Evolutionary conservation across 169 alveolate genomes (phyloP).

Genomic region (Eimeria brunetti): DNA sequence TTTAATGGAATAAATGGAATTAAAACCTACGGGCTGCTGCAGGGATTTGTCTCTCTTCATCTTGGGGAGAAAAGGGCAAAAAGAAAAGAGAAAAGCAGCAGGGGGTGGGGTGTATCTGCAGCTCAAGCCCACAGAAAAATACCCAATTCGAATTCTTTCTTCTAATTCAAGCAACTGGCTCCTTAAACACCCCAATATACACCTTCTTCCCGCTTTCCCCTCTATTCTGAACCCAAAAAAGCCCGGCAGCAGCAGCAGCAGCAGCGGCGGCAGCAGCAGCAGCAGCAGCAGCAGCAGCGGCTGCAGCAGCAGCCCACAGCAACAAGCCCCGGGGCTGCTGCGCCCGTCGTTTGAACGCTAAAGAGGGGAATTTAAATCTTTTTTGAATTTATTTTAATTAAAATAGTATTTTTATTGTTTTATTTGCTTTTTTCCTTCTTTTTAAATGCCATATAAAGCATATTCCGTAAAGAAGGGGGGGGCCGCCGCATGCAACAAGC

Average conservation of each 20-base stretch:
- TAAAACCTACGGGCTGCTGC: conserved; percentile 21
- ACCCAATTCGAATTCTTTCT: neutral
- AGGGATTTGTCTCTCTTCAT: conserved; percentile 44
- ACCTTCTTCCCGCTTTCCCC: neutral
- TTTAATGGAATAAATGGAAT: neutral
- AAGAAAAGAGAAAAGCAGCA: neutral
- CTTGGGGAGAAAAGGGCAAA: neutral
- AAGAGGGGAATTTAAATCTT: neutral
- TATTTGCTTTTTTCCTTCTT: too few relatives aligned
- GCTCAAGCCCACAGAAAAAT: neutral
- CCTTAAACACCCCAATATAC: neutral
- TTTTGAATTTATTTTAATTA: too few relatives aligned
- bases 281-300: neutral
- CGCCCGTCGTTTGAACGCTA: neutral
- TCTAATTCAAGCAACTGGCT: neutral
- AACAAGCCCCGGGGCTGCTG: neutral
- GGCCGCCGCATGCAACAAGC: too few relatives aligned
- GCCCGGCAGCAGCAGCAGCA: neutral
- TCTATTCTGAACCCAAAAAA: neutral
- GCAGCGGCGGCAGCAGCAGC: neutral
- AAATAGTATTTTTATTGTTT: too few relatives aligned
- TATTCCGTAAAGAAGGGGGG: too few relatives aligned
- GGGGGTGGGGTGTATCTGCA: neutral
- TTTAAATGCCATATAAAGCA: too few relatives aligned
- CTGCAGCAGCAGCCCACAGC: too few relatives aligned